Evolutionary conservation across 192 early-diverging fungal genomes (phyloP).

Genomic region (Phycomyces blakesleeanus): DNA sequence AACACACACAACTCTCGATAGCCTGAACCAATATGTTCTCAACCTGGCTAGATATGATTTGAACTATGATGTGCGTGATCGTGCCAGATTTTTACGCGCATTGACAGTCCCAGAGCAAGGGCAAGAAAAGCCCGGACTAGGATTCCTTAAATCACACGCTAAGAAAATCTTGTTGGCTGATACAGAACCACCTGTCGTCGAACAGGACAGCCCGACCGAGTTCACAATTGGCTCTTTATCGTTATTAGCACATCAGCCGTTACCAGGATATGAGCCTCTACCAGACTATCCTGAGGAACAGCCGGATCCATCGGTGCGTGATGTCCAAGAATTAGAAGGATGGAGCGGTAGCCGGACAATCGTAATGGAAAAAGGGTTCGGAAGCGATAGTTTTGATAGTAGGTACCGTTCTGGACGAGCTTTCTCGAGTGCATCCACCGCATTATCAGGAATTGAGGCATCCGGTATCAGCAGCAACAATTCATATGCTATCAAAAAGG

Average conservation of each 20-base stretch:
- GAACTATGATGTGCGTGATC: slow-evolving; percentile 87
- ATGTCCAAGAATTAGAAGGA: slow-evolving; percentile 35
- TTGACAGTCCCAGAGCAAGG: slow-evolving; percentile 18
- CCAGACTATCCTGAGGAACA: slow-evolving; percentile 72
- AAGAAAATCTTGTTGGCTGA: slow-evolving; percentile 58
- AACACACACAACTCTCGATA: slow-evolving; percentile 37
- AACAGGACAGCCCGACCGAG: slow-evolving; percentile 41
- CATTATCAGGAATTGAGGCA: slow-evolving; percentile 30
- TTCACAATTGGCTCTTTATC: slow-evolving; percentile 68
- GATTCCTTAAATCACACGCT: slow-evolving; percentile 46
- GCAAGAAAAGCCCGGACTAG: slow-evolving; percentile 18
- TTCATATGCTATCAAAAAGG: slow-evolving; percentile 27
- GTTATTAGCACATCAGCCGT: slow-evolving; percentile 49
- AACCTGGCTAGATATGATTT: slow-evolving; percentile 88
- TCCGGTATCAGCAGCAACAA: slow-evolving; percentile 18
- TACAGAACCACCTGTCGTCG: slow-evolving; percentile 46
- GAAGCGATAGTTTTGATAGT: slow-evolving; percentile 43
- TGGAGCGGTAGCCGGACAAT: slow-evolving; percentile 29
- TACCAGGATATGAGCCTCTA: slow-evolving; percentile 72
- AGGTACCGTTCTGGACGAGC: slow-evolving; percentile 33
- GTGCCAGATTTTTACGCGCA: slow-evolving; percentile 69
- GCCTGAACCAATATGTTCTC: slow-evolving; percentile 71
- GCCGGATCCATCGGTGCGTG: slow-evolving; percentile 51
- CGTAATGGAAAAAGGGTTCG: slow-evolving; percentile 33
- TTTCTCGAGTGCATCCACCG: slow-evolving; percentile 13